Conservation (phyloP, 164 flowering plant genomes). For the Warburgia ugandensis region DNA sequence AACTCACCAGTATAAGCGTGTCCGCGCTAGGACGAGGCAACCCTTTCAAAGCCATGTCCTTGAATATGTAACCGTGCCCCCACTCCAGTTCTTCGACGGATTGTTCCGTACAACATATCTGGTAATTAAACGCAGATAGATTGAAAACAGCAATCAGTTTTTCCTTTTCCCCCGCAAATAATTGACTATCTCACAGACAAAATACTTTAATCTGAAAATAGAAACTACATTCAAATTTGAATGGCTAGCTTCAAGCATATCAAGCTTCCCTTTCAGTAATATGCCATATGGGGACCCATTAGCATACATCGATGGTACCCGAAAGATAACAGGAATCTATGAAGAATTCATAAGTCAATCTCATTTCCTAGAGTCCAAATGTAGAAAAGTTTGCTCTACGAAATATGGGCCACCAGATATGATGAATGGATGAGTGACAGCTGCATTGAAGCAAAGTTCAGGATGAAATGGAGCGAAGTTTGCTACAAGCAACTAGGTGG, state of each 20-base stretch:
- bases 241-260: constrained; percentile 64
- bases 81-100: constrained; percentile 82
- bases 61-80: constrained; percentile 81
- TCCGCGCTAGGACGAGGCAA: constrained; percentile 81
- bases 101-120: constrained; percentile 94
- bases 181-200: too few species aligned
- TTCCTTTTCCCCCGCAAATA: too few species aligned
- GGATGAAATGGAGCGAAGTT: too few species aligned
- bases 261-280: constrained; percentile 89
- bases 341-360: too few species aligned
- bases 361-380: too few species aligned
- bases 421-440: too few species aligned
- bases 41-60: constrained; percentile 81
- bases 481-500: too few species aligned
- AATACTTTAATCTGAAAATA: not conserved
- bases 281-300: constrained; percentile 95
- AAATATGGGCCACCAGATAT: too few species aligned
- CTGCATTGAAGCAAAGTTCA: too few species aligned
- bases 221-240: constrained; percentile 82
- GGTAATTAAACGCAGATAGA: too few species aligned
- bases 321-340: constrained; percentile 6
- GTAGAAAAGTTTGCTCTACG: too few species aligned
- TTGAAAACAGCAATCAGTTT: too few species aligned
- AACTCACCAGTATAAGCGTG: constrained; percentile 79
- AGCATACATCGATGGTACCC: constrained; percentile 84